Evolutionary conservation across 2,329 filamentous ascomycete genomes (phyloP).

Genomic region (Amylocarpus encephaloides): DNA sequence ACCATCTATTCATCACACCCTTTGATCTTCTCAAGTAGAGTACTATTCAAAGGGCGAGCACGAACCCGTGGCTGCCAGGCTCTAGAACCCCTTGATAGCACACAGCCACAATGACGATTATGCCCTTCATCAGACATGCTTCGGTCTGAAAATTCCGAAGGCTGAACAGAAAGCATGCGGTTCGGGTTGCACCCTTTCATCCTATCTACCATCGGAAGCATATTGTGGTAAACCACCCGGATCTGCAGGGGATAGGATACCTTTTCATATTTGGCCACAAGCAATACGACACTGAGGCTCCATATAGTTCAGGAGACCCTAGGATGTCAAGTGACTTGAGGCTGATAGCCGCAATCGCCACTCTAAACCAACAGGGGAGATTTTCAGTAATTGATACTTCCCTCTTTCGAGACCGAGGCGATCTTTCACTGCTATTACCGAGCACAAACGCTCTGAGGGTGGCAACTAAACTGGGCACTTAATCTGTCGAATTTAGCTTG

Average conservation of each 20-base stretch:
- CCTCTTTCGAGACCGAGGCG: too few relatives aligned
- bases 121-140: too few relatives aligned
- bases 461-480: not conserved
- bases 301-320: not conserved
- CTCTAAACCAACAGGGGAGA: too few relatives aligned
- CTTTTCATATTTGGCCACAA: conserved; percentile 1
- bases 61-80: not conserved
- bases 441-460: not conserved
- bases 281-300: conserved; percentile 7
- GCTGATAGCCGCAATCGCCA: not conserved
- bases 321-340: conserved; percentile 1
- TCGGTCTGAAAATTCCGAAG: too few relatives aligned
- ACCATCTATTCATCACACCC: not conserved
- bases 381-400: too few relatives aligned
- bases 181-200: not conserved
- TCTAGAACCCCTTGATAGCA: not conserved
- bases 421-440: too few relatives aligned
- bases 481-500: not conserved
- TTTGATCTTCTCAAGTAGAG: not conserved
- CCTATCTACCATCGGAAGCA: not conserved
- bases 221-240: not conserved
- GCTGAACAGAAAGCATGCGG: not conserved
- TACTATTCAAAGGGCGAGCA: not conserved
- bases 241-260: not conserved
- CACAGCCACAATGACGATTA: too few relatives aligned